phyloP scores from a whole-genome alignment of 306 rosid species.

The Malus fusca region DNA sequence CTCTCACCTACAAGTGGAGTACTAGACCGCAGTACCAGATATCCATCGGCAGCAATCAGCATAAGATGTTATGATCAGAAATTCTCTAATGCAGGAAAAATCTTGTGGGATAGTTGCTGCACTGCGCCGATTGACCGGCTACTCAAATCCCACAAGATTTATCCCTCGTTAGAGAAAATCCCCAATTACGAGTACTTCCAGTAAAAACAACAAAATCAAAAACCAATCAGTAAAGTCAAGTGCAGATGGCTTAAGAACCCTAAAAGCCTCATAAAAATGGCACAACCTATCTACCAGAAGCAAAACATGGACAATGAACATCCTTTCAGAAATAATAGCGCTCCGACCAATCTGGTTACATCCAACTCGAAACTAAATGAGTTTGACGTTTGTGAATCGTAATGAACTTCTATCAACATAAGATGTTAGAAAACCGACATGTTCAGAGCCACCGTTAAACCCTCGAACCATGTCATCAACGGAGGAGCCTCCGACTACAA shows the following conservation, averaged over 20 bases:
- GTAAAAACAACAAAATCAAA: too few species aligned
- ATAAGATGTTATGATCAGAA: too few species aligned
- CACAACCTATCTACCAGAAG: background rate
- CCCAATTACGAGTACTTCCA: too few species aligned
- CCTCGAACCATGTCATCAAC: background rate
- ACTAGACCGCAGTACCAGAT: background rate
- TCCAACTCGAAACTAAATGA: background rate
- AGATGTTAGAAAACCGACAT: background rate
- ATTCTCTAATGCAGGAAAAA: too few species aligned
- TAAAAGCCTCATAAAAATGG: background rate
- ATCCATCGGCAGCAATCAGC: too few species aligned
- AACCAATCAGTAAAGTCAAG: background rate
- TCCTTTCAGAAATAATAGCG: background rate
- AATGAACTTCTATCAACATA: background rate
- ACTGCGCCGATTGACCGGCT: too few species aligned
- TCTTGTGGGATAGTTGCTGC: background rate
- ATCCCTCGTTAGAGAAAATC: too few species aligned
- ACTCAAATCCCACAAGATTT: too few species aligned
- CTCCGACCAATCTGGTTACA: background rate
- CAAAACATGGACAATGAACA: background rate
- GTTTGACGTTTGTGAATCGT: background rate
- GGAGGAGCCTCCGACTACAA: background rate
- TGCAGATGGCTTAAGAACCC: background rate
- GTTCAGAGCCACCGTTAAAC: background rate
- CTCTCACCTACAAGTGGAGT: too few species aligned